Evolutionary conservation across 768 basidiomycete genomes (phyloP).

Genomic region (Amanita subjunquillea): DNA sequence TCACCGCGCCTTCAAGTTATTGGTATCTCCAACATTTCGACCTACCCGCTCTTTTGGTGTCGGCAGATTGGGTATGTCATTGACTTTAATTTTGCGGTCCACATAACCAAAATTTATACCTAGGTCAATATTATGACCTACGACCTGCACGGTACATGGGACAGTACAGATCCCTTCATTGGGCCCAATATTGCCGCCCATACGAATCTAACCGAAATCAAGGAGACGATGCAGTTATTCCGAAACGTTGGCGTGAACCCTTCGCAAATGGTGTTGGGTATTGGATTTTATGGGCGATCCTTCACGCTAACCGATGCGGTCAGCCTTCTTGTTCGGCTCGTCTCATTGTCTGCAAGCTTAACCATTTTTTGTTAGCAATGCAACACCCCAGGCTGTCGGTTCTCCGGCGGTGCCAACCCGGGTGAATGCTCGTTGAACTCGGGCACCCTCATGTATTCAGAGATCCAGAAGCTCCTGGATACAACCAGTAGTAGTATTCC

Average conservation of each 20-base stretch:
- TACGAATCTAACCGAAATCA: slow-evolving; percentile 13
- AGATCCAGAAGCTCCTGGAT: slow-evolving; percentile 9
- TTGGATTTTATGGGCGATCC: slow-evolving; percentile 13
- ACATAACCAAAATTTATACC: no score
- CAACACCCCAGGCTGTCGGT: slow-evolving; percentile 9
- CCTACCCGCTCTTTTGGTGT: slow-evolving; percentile 11
- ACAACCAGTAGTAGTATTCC: background rate
- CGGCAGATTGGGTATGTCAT: slow-evolving; percentile 14
- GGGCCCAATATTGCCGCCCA: slow-evolving; percentile 10
- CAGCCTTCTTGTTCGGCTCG: no score
- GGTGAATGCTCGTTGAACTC: slow-evolving; percentile 6
- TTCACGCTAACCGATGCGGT: slow-evolving; percentile 10
- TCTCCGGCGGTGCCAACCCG: slow-evolving; percentile 7
- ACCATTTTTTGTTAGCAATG: background rate
- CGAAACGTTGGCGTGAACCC: slow-evolving; percentile 5
- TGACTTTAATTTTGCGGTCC: no score
- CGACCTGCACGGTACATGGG: slow-evolving; percentile 14
- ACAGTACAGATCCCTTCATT: slow-evolving; percentile 8
- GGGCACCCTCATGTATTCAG: slow-evolving; percentile 12
- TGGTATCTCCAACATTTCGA: slow-evolving; percentile 23
- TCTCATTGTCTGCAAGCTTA: no score
- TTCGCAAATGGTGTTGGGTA: slow-evolving; percentile 9
- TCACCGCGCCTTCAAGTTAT: slow-evolving; percentile 16
- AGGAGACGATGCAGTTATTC: slow-evolving; percentile 7
- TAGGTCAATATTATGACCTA: slow-evolving; percentile 4